A percentile compares a stretch with the other conserved stretches of the same genome.
These are phyloP conservation scores for Helianthus annuus DNA, from an alignment of 129 eudicot genomes.

Conservation along the genomic window DNA sequence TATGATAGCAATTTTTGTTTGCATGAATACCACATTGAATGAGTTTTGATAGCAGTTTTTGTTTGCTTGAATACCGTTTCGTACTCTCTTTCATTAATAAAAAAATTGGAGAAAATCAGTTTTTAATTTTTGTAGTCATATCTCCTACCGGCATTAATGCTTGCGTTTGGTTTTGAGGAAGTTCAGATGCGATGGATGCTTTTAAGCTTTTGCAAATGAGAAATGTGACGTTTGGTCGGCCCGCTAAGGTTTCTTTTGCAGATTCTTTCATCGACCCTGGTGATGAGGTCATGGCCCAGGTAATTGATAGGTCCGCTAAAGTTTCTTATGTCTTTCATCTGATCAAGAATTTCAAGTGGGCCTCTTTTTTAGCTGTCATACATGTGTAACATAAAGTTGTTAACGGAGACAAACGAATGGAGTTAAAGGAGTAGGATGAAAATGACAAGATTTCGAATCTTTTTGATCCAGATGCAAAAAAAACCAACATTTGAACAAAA, in stretches of 20 bases:
- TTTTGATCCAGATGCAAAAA: too few relatives aligned
- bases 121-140: too few relatives aligned
- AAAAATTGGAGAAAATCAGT: too few relatives aligned
- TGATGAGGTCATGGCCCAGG: slow-evolving; percentile 99
- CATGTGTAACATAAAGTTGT: background rate
- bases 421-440: slow-evolving; percentile 14
- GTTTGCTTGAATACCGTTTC: too few relatives aligned
- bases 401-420: background rate
- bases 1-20: too few relatives aligned
- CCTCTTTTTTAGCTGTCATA: slow-evolving; percentile 9
- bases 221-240: slow-evolving; percentile 82
- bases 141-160: too few relatives aligned
- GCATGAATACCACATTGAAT: too few relatives aligned
- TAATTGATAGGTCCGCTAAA: slow-evolving; percentile 23
- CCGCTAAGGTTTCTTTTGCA: slow-evolving; percentile 94
- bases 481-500: too few relatives aligned
- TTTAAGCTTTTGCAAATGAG: slow-evolving; percentile 91
- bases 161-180: too few relatives aligned
- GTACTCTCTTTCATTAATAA: too few relatives aligned
- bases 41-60: too few relatives aligned
- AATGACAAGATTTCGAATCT: too few relatives aligned
- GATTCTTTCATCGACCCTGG: slow-evolving; percentile 95
- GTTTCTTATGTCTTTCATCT: slow-evolving; percentile 34
- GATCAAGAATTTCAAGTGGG: slow-evolving; percentile 16
- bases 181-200: slow-evolving; percentile 97